phyloP scores from a whole-genome alignment of 2,329 filamentous ascomycete genomes.

The Arthrobotrys megalospora region DNA sequence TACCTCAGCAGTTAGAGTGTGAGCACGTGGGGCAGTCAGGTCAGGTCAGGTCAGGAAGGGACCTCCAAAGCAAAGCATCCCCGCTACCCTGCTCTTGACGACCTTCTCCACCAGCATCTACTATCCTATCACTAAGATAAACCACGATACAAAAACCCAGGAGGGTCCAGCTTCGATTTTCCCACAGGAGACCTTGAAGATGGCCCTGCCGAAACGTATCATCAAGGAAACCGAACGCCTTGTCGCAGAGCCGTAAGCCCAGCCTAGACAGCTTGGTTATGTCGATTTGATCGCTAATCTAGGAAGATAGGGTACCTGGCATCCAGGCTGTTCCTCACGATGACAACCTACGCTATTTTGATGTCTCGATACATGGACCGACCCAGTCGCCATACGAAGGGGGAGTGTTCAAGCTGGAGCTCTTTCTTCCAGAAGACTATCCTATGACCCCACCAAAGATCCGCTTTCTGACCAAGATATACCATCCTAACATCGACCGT shows the following conservation, averaged over 20 bases:
- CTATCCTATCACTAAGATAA: background rate
- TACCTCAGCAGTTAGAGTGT: background rate
- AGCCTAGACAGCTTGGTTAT: slow-evolving; percentile 25
- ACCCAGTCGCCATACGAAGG: slow-evolving; percentile 69
- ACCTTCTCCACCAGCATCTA: background rate
- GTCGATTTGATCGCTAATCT: slow-evolving; percentile 30
- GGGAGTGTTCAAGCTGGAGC: slow-evolving; percentile 94
- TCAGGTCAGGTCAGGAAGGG: background rate
- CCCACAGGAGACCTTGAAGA: slow-evolving; percentile 64
- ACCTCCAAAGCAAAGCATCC: background rate
- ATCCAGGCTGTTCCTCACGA: slow-evolving; percentile 97
- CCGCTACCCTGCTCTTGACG: background rate
- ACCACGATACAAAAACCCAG: background rate
- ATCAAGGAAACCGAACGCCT: slow-evolving; percentile 98
- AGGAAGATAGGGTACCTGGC: slow-evolving; percentile 81
- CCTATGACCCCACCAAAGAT: slow-evolving; percentile 99
- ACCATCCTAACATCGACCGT: slow-evolving; percentile 99
- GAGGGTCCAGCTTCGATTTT: background rate
- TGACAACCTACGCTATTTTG: slow-evolving; percentile 97
- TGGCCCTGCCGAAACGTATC: slow-evolving; percentile 94
- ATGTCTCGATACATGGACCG: slow-evolving; percentile 95
- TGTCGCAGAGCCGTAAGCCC: slow-evolving; percentile 90
- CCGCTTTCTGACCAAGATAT: slow-evolving; percentile 98
- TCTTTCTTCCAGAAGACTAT: slow-evolving; percentile 98
- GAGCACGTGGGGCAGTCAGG: background rate